These are phyloP conservation scores for Solanum hybrid DNA, from an alignment of 305 asterid genomes.

Conservation along the genomic window DNA sequence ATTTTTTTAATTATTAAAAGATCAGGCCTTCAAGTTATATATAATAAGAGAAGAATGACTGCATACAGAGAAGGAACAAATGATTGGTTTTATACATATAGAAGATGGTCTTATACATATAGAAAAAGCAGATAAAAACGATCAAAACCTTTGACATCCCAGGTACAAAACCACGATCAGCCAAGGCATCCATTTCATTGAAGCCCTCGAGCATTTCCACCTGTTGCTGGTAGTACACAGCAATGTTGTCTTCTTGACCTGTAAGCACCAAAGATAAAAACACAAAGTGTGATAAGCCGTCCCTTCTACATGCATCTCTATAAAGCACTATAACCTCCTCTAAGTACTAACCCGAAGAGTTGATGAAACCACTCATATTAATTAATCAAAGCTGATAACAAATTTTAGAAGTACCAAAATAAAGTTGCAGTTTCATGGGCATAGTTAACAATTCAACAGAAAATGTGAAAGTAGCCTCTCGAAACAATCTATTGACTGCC, in stretches of 20 bases:
- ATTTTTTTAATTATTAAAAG: neutral
- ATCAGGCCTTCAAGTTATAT: neutral
- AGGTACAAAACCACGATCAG: conserved; percentile 36
- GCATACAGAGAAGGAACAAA: neutral
- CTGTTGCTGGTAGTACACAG: conserved; percentile 45
- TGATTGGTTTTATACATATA: neutral
- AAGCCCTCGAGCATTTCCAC: conserved; percentile 50
- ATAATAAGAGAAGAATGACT: neutral
- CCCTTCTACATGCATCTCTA: neutral
- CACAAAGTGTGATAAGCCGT: neutral
- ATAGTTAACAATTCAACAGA: neutral
- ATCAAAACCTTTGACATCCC: conserved; percentile 11
- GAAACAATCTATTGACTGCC: neutral
- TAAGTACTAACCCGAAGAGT: neutral
- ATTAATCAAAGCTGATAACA: neutral
- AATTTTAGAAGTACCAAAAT: neutral
- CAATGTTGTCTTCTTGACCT: conserved; percentile 38
- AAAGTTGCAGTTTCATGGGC: neutral
- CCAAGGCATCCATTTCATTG: conserved; percentile 47
- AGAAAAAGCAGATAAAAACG: neutral
- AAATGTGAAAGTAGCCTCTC: neutral
- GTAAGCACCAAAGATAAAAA: conserved; percentile 8
- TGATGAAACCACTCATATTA: neutral
- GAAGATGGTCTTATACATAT: neutral
- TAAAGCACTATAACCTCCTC: neutral